Conservation (phyloP, 1,284 basidiomycete species). For the Phenoliferia sp. region DNA sequence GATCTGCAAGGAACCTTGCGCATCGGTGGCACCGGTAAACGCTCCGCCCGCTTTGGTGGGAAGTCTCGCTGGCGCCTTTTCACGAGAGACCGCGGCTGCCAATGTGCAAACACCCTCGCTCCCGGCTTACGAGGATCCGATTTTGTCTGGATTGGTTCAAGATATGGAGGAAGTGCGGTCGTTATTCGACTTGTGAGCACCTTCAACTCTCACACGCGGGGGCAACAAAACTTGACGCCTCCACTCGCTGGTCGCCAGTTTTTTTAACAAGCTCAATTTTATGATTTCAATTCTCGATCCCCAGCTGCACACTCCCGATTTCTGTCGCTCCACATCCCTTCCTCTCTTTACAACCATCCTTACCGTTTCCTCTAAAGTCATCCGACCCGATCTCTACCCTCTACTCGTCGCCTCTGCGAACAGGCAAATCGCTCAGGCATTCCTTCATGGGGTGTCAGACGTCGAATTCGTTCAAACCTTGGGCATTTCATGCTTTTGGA, state of each 20-base stretch:
- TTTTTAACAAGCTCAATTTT: slow-evolving; percentile 6
- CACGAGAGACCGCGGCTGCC: not conserved
- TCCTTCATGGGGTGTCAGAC: slow-evolving; percentile 65
- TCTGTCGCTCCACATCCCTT: slow-evolving; percentile 66
- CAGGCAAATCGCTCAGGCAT: slow-evolving; percentile 61
- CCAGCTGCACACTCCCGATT: slow-evolving; percentile 59
- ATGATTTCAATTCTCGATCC: slow-evolving; percentile 16
- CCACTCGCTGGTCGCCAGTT: not conserved
- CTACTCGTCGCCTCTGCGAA: slow-evolving; percentile 60
- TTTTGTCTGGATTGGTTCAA: not conserved
- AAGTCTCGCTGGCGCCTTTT: not conserved
- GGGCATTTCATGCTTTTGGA: slow-evolving; percentile 79
- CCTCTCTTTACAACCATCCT: slow-evolving; percentile 76
- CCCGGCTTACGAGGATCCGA: not conserved
- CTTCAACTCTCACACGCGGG: not conserved
- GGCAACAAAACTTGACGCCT: not conserved
- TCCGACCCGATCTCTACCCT: slow-evolving; percentile 62
- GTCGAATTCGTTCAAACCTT: slow-evolving; percentile 80
- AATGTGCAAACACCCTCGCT: not conserved
- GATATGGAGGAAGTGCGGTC: not conserved
- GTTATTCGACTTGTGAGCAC: not conserved
- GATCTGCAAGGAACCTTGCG: too few species aligned
- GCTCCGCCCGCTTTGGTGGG: too few species aligned
- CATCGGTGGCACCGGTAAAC: too few species aligned
- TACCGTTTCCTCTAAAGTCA: slow-evolving; percentile 79